These are phyloP conservation scores for Dothideomycetes sp. DNA, from an alignment of 2,329 filamentous ascomycete genomes.

Conservation along the genomic window DNA sequence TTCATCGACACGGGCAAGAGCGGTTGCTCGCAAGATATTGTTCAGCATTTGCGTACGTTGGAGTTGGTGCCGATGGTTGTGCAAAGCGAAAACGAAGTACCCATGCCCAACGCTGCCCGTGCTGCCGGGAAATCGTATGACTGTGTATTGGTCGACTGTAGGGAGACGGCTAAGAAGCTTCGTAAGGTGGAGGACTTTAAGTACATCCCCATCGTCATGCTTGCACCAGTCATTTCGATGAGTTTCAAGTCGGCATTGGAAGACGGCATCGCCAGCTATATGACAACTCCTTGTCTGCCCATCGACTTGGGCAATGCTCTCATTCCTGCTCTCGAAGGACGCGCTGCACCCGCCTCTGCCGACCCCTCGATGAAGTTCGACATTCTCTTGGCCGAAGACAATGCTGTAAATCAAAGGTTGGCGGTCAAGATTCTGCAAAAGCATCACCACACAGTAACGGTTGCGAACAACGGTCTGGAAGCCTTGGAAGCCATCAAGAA, in stretches of 20 bases:
- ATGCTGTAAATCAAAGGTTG: conserved; percentile 90
- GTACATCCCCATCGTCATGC: conserved; percentile 88
- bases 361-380: conserved; percentile 95
- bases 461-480: conserved; percentile 90
- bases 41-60: conserved; percentile 66
- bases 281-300: conserved; percentile 90
- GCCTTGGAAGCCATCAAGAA: conserved; percentile 87
- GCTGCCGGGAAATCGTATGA: conserved; percentile 64
- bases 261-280: conserved; percentile 95
- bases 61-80: conserved; percentile 77
- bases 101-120: conserved; percentile 45
- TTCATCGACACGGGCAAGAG: conserved; percentile 91
- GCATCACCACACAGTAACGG: conserved; percentile 84
- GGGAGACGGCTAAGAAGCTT: conserved; percentile 77
- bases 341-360: conserved; percentile 80
- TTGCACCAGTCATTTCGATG: conserved; percentile 82
- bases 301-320: conserved; percentile 95
- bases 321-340: conserved; percentile 87
- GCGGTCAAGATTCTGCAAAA: conserved; percentile 97
- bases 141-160: conserved; percentile 90
- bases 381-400: conserved; percentile 91
- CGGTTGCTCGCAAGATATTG: conserved; percentile 64
- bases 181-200: conserved; percentile 91
- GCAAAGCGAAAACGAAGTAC: conserved; percentile 61
- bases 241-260: conserved; percentile 89